phyloP scores from a whole-genome alignment of 129 eudicot genomes.

The Pittosporum tobira region DNA sequence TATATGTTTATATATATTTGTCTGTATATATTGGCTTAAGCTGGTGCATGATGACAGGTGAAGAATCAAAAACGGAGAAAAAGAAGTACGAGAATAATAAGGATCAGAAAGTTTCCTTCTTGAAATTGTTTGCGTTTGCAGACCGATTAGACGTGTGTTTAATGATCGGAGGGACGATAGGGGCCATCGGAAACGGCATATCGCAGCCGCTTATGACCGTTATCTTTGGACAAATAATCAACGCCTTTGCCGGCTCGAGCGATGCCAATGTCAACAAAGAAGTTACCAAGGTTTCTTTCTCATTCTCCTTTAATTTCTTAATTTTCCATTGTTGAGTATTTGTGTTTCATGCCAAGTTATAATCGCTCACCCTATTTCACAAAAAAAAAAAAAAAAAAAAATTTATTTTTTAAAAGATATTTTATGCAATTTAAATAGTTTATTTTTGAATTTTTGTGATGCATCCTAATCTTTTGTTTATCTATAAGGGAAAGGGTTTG shows the following conservation, averaged over 20 bases:
- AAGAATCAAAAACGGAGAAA: not conserved
- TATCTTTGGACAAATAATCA: conserved; percentile 30
- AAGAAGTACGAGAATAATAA: conserved; percentile 2
- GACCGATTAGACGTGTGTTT: conserved; percentile 27
- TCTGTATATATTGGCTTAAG: too few relatives aligned
- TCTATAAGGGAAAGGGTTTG: too few relatives aligned
- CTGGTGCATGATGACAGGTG: too few relatives aligned
- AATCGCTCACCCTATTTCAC: too few relatives aligned
- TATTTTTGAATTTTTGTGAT: too few relatives aligned
- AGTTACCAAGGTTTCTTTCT: conserved; percentile 35
- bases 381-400: not conserved
- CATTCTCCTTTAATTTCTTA: not conserved
- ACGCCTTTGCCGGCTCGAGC: conserved; percentile 33
- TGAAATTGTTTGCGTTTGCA: conserved; percentile 34
- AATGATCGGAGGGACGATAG: conserved; percentile 22
- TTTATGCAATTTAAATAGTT: too few relatives aligned
- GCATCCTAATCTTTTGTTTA: too few relatives aligned
- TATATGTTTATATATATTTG: not conserved
- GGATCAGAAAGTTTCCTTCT: conserved; percentile 26
- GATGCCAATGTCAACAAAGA: conserved; percentile 21
- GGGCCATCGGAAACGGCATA: conserved; percentile 30
- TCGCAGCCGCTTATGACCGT: conserved; percentile 39
- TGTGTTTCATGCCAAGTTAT: not conserved
- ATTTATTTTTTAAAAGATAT: too few relatives aligned
- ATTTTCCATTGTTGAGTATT: not conserved